Base-by-base conservation (phyloP, 1,139 yeast genomes). In the Magnusiomyces magnusii region DNA sequence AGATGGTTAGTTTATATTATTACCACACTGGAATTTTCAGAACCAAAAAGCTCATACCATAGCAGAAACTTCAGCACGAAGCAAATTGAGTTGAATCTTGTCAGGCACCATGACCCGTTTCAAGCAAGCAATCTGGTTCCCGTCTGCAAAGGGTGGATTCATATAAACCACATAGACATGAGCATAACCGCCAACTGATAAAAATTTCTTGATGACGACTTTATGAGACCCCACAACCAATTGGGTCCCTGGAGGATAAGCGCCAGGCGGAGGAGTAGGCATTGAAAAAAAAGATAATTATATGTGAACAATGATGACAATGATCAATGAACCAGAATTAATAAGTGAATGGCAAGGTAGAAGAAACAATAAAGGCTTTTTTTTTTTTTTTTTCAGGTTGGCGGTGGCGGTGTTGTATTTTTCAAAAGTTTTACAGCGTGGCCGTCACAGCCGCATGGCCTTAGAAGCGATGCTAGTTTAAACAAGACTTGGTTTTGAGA, bases 21-120 rank as follows among this genome's bases (percentile, higher is more conserved):
- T n/a, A n/a, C n/a, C n/a, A n/a, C n/a, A n/a, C n/a, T n/a, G n/a
- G n/a, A n/a, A n/a, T n/a, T n/a, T n/a, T n/a, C n/a, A 28, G 39
- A n/a, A 21, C 15, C 21, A 36, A 5, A 50, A 52, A 31, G 13
- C 36, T 7, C 44, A 39, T 57, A 64, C 67, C 95, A 87, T 87
- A 21, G 89, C 92, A 64, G 87, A 93, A 28, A 87, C 95, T 69
- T 87, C 95, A 61, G 86, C 86, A 53, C 95, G 73, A 61, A 87
- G 75, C 60, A 80, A 79, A 67, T 84, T 84, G 64, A 87, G 76
- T 10, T 86, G 87, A 59, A 79, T 77, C 72, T 87, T 87, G 68
- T 85, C 88, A 17, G 89, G 88, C 2, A 87, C 92, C 57, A 85
- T 80, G 21, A 87, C 95, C 61, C 93, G 76, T 71, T 87, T 87